Base-by-base conservation (phyloP, 495 filamentous ascomycete genomes). In the Xylaria sp. region DNA sequence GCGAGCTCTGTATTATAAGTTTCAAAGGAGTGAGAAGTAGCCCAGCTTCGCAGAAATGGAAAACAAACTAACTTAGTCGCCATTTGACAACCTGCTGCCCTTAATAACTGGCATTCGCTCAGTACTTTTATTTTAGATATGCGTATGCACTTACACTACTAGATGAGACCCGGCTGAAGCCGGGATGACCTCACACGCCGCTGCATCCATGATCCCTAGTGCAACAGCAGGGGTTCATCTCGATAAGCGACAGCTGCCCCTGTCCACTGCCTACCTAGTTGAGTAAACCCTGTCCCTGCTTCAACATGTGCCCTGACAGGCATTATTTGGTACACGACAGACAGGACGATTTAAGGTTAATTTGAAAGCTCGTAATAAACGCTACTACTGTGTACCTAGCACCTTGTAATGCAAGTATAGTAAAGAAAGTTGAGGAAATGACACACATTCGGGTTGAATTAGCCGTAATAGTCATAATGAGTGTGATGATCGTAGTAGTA, bases 141-240 rank as follows among this genome's bases (percentile, higher is more conserved):
- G n/a, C n/a, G n/a, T n/a, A n/a, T n/a, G n/a, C n/a, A n/a, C n/a
- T n/a, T n/a, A n/a, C n/a, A n/a, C n/a, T n/a, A n/a, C n/a, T n/a
- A 43, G 37, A 62, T 62, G 15, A 62, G 59, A 5, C n/a, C 43
- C 37, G 59, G 59, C 59, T 62, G 43, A 43, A 43, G 59, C 59
- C 59, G 58, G 58, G 21, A 17, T 19, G 50, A 53, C 21, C 12
- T 46, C 44, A 46, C 19, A 19, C 3, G 44, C 44, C 44, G 8
- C 44, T 6, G 14, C 53, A 35, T 35, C 53, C 53, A 3, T 19
- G 17, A 19, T n/a, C 50, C 21, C 24, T 26, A 21, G 26, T 7
- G 14, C 26, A 57, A 15, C 19, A 31, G 26, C 53, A 29, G 15
- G 53, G 53, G 53, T 17, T 33, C 8, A 50, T 33, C 53, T 57